Evolutionary conservation across 306 rosid species (phyloP), one percentile per base, ranked within the genome.

Genomic region (Quercus agrifolia): DNA sequence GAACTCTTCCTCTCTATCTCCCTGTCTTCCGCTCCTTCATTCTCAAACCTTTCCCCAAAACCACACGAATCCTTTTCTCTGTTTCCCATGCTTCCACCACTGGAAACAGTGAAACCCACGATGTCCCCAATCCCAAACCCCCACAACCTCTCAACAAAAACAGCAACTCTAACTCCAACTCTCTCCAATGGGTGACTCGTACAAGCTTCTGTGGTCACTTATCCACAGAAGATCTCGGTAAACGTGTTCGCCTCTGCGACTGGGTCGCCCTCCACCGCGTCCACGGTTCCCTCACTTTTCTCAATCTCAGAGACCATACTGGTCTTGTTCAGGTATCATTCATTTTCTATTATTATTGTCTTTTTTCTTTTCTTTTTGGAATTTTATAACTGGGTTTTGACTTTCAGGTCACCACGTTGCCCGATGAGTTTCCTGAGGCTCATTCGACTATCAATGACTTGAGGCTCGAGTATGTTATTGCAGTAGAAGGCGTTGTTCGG

Each of bases 261-360:
- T 95, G 98, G 98, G 98, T 95, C 79, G 97, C 99, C 3, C 91
- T 92, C 74, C 99, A 92, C 77, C 86, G 99, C 56, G 86, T 95
- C 80, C 98, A 95, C 58, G 98, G 93, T 80, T 94, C 97, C 70
- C 91, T 91, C 68, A 91, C 97, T 38, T 92, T 91, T 76, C 87
- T 92, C 76, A 92, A 91, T 82, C 97, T 92, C 56, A 81, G 97
- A 74, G 99, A 95, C 82, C 94, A 91, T 44, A 81, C 94, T 58
- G 99, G 99, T 17, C 83, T 86, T 64, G 83, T 92, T 76, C 99
- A 95, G 94, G 98, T 93, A 73, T 3, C 44, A 18, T 27, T 78
- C 76, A 30, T 18, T 14, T 61, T 9, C 11, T 35, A 9, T 49
- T 12, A 52, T 74, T 0, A 38, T 38, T 38, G 46, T 0, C 18